Percentiles rank a stretch among this genome's conserved stretches.
Evolutionary conservation across 108 stramenopile species (phyloP).

Genomic region (Nitzschia inconspicua): DNA sequence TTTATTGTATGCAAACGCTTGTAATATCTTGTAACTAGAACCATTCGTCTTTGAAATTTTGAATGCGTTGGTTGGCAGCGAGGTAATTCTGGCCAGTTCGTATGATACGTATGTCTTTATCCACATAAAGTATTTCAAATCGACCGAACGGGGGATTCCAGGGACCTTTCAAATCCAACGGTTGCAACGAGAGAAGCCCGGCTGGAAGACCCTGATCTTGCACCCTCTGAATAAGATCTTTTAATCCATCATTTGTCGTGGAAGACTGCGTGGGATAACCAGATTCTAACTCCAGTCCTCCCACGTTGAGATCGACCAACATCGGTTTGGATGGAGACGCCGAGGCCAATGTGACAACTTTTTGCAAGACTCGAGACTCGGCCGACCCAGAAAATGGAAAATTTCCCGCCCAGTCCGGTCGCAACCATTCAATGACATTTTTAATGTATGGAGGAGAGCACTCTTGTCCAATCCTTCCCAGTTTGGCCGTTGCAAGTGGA

Average conservation of each 20-base stretch:
- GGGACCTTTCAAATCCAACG: conserved; percentile 59
- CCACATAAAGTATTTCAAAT: conserved; percentile 71
- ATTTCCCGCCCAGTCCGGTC: conserved; percentile 60
- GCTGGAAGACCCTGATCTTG: conserved; percentile 37
- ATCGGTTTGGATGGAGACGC: conserved; percentile 44
- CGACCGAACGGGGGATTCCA: conserved; percentile 68
- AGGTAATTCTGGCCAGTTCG: conserved; percentile 59
- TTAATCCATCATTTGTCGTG: not conserved
- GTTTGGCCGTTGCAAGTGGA: conserved; percentile 49
- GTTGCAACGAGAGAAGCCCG: conserved; percentile 39
- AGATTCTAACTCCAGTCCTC: conserved; percentile 54
- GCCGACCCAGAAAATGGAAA: conserved; percentile 50
- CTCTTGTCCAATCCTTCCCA: conserved; percentile 81
- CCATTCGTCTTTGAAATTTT: conserved; percentile 35
- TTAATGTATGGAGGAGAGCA: conserved; percentile 65
- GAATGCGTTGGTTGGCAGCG: conserved; percentile 54
- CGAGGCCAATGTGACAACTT: conserved; percentile 55
- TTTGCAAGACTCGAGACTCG: conserved; percentile 68
- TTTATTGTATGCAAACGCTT: not conserved
- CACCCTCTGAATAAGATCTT: conserved; percentile 9
- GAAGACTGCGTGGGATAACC: too few species aligned
- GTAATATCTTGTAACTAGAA: conserved; percentile 12
- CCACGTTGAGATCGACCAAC: conserved; percentile 54
- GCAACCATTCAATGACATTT: conserved; percentile 79
- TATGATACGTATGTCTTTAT: conserved; percentile 60